These are phyloP conservation scores for Mucor ambiguus DNA, from an alignment of 371 early-diverging fungal species.

Conservation along the genomic window DNA sequence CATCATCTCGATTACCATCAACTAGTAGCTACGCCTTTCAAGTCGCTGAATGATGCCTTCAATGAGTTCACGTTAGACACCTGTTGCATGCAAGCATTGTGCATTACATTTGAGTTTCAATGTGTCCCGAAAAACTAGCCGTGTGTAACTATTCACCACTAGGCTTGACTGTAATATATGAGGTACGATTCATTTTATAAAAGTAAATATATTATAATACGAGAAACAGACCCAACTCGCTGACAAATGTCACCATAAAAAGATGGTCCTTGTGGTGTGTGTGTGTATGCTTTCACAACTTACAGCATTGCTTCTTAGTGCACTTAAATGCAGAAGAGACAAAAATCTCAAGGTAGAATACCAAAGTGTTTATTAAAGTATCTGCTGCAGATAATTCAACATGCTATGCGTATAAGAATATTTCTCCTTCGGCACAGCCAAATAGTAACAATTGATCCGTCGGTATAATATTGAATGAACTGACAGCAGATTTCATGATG, in stretches of 20 bases:
- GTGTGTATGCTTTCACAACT: too few species aligned
- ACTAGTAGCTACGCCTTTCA: conserved; percentile 85
- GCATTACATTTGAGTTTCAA: neutral
- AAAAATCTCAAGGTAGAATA: too few species aligned
- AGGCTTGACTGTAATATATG: conserved; percentile 8
- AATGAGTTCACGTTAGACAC: conserved; percentile 92
- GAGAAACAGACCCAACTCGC: neutral
- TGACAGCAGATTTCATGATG: conserved; percentile 66
- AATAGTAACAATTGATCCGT: conserved; percentile 64
- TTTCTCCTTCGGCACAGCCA: conserved; percentile 67
- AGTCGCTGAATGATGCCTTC: conserved; percentile 96
- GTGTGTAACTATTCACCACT: neutral
- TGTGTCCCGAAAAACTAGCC: too few species aligned
- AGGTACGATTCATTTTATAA: neutral
- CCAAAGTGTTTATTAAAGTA: neutral
- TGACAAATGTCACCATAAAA: too few species aligned
- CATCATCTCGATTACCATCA: conserved; percentile 83
- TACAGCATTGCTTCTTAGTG: too few species aligned
- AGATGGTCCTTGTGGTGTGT: too few species aligned
- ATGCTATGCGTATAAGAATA: conserved; percentile 60
- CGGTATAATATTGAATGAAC: conserved; percentile 59
- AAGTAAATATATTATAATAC: neutral
- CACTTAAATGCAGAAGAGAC: too few species aligned
- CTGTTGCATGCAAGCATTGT: conserved; percentile 28
- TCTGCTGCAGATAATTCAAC: neutral